phyloP scores from a whole-genome alignment of 2,329 filamentous ascomycete species.

The Aaosphaeria pasadenensis region DNA sequence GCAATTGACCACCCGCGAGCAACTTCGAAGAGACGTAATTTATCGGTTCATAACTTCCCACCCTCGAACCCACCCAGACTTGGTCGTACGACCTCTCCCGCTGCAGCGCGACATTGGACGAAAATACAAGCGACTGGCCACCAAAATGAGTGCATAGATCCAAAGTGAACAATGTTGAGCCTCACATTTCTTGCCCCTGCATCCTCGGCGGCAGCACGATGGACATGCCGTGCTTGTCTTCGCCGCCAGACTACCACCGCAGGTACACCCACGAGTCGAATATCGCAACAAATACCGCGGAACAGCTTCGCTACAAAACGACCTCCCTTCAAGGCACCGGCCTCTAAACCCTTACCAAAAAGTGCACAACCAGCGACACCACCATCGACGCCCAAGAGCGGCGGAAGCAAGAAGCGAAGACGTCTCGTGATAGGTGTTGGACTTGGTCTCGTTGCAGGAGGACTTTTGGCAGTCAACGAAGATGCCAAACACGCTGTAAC shows the following conservation, averaged over 20 bases:
- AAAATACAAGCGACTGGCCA: no score
- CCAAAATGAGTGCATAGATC: no score
- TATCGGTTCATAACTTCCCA: no score
- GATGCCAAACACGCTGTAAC: constrained; percentile 75
- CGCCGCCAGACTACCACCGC: constrained; percentile 11
- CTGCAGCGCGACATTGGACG: no score
- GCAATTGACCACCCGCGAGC: no score
- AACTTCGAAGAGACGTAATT: no score
- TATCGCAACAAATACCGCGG: constrained; percentile 12
- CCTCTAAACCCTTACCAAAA: no score
- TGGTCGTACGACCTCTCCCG: no score
- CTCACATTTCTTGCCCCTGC: constrained; percentile 20
- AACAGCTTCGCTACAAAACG: constrained; percentile 15
- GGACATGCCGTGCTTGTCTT: constrained; percentile 36
- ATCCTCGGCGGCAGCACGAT: constrained; percentile 23
- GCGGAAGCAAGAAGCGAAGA: constrained; percentile 9
- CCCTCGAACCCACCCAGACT: no score
- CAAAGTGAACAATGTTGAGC: constrained; percentile 21
- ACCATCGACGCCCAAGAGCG: constrained; percentile 13
- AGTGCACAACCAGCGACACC: neutral
- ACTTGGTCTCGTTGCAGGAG: constrained; percentile 34
- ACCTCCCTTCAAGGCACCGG: no score
- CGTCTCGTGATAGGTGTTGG: constrained; percentile 18
- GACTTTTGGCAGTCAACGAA: constrained; percentile 52
- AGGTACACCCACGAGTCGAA: no score